Evolutionary conservation across 495 filamentous ascomycete species (phyloP).

Genomic region (Corynascus novoguineensis): DNA sequence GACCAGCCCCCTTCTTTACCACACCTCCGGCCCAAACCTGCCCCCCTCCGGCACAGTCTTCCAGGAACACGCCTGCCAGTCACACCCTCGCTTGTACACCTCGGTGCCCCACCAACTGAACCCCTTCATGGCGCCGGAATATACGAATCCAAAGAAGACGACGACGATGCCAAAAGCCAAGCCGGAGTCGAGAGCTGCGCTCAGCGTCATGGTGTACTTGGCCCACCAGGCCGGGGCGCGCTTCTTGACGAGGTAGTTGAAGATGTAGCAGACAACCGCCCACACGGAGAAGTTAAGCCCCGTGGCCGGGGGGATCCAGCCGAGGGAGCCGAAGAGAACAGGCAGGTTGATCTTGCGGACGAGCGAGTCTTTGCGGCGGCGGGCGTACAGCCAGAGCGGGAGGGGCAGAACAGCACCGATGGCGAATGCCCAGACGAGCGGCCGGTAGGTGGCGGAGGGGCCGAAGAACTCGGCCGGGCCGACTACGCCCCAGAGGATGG

Average conservation of each 20-base stretch:
- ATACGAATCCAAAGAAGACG: conserved; percentile 77
- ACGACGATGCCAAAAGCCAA: conserved; percentile 73
- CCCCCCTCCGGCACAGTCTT: conserved; percentile 46
- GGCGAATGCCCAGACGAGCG: conserved; percentile 71
- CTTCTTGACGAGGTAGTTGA: conserved; percentile 68
- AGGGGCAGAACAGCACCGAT: conserved; percentile 66
- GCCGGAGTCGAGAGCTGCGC: conserved; percentile 75
- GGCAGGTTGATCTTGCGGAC: conserved; percentile 65
- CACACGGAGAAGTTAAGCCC: conserved; percentile 80
- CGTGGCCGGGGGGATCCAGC: conserved; percentile 81
- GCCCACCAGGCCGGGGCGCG: conserved; percentile 71
- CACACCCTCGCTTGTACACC: conserved; percentile 59
- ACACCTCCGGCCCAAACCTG: conserved; percentile 53
- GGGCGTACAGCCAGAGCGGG: conserved; percentile 58
- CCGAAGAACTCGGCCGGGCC: conserved; percentile 76
- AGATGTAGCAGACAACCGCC: conserved; percentile 74
- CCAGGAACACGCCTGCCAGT: conserved; percentile 61
- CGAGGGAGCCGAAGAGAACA: conserved; percentile 65
- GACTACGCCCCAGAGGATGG: conserved; percentile 83
- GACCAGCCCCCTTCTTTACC: conserved; percentile 31
- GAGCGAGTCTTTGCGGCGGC: conserved; percentile 41
- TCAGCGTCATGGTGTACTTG: conserved; percentile 85
- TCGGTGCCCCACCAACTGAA: conserved; percentile 76
- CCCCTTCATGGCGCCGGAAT: conserved; percentile 57
- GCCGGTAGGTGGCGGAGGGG: conserved; percentile 59